Evolutionary conservation across 345 rosid genomes (phyloP).

Genomic region (Heritiera littoralis): DNA sequence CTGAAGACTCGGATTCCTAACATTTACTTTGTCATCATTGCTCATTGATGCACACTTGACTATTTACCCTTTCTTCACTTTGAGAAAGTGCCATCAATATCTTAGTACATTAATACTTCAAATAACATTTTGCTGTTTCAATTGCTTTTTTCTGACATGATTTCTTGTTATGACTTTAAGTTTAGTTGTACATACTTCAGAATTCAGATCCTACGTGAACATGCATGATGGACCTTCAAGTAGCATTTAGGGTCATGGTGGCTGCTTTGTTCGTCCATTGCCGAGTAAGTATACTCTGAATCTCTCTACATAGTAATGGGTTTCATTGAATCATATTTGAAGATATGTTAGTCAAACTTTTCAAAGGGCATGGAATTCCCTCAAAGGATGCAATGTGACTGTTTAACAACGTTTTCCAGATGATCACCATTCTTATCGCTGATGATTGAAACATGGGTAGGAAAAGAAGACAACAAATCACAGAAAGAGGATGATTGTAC

Average conservation of each 20-base stretch:
- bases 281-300: not conserved
- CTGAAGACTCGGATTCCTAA: no score
- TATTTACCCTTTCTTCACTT: no score
- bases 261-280: not conserved
- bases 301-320: no score
- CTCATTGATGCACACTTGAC: no score
- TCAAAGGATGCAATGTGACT: not conserved
- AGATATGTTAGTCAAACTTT: not conserved
- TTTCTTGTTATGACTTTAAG: no score
- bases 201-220: not conserved
- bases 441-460: not conserved
- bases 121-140: no score
- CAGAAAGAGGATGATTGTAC: slow-evolving; percentile 17
- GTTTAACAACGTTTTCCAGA: not conserved
- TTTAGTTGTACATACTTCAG: not conserved
- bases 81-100: no score
- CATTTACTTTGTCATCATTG: no score
- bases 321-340: not conserved
- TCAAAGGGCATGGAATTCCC: not conserved
- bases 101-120: no score
- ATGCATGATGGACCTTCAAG: not conserved
- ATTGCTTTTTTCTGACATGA: no score
- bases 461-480: not conserved
- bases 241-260: not conserved
- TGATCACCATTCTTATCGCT: not conserved